Percentiles rank a stretch among this genome's conserved stretches.
These are phyloP conservation scores for Tripterygium wilfordii DNA, from an alignment of 177 flowering plant genomes.

Conservation along the genomic window DNA sequence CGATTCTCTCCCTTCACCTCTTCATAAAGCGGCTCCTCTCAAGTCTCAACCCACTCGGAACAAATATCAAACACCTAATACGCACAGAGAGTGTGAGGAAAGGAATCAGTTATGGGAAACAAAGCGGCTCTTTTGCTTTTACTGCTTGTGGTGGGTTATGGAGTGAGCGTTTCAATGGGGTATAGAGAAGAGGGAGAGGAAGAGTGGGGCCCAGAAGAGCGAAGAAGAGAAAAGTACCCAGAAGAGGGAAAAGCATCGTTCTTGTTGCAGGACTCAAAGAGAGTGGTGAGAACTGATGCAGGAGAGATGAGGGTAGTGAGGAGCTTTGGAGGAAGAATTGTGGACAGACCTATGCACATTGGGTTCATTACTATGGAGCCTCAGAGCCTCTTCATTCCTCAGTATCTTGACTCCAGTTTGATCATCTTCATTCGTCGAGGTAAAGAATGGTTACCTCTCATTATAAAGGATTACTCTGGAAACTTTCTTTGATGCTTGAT, in stretches of 20 bases:
- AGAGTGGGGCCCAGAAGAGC: constrained; percentile 14
- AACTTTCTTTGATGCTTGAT: not conserved
- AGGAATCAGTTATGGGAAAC: not conserved
- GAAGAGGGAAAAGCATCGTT: constrained; percentile 26
- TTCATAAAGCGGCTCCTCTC: constrained; percentile 14
- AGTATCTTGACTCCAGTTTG: constrained; percentile 71
- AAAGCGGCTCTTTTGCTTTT: constrained; percentile 15
- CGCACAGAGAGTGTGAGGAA: not conserved
- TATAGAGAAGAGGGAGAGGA: constrained; percentile 10
- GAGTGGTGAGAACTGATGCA: constrained; percentile 59
- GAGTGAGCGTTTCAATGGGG: constrained; percentile 9
- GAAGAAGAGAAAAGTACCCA: constrained; percentile 7
- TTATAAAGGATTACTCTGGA: too few species aligned
- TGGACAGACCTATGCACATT: constrained; percentile 47
- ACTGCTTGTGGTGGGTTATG: constrained; percentile 12
- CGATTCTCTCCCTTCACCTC: constrained; percentile 7
- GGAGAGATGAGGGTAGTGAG: constrained; percentile 68
- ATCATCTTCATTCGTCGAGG: constrained; percentile 78
- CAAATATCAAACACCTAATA: not conserved
- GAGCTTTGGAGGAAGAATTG: constrained; percentile 21
- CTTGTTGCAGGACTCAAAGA: constrained; percentile 43
- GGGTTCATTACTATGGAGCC: constrained; percentile 97
- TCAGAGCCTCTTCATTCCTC: constrained; percentile 65
- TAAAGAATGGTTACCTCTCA: constrained; percentile 10
- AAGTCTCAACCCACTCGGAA: not conserved